Base-by-base conservation (phyloP, 257 asterid species). In the Solanum ossicruentum region DNA sequence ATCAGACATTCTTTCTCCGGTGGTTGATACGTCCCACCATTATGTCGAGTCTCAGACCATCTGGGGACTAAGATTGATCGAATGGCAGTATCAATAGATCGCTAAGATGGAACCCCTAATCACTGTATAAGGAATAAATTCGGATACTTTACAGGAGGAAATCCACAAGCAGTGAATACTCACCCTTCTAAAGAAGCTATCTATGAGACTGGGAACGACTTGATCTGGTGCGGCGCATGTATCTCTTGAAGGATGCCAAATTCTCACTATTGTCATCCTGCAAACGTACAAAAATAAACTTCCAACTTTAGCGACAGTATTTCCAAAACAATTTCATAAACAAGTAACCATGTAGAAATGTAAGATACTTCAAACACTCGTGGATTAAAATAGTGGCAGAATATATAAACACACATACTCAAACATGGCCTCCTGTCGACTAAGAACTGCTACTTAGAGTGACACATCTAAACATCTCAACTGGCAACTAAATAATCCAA, bases 131-230 rank as follows among this genome's bases (percentile, higher is more conserved):
- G 28, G 28, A 28, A 28, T 28, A 28, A 28, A 28, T 28, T 49
- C 12, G n/a, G 57, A 45, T 72, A 72, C 39, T 72, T 72, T 51
- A 77, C 65, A 77, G 47, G 2, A 15, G 16, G 11, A 15, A 51
- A 77, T 16, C 26, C 41, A 77, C 10, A 52, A 72, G 80, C 17
- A 16, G 18, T 7, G 7, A 78, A 26, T 77, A 81, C 89, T 84
- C 60, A 90, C 82, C 88, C 83, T 94, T 83, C 85, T 93, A 80
- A 97, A 93, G 87, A 95, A 95, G 86, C 91, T 95, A 17, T 95
- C 94, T 95, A 67, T 84, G 89, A 66, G 91, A 89, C 87, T 87
- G 91, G 83, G 73, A 77, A 80, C 90, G 87, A 49, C 58, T 89
- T 81, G 94, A 81, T 80, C 91, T 92, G 71, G 86, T 75, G 39